A percentile compares a stretch with the other conserved stretches of the same genome.
phyloP scores from a whole-genome alignment of 345 rosid genomes.

The Eucalyptus marginata region DNA sequence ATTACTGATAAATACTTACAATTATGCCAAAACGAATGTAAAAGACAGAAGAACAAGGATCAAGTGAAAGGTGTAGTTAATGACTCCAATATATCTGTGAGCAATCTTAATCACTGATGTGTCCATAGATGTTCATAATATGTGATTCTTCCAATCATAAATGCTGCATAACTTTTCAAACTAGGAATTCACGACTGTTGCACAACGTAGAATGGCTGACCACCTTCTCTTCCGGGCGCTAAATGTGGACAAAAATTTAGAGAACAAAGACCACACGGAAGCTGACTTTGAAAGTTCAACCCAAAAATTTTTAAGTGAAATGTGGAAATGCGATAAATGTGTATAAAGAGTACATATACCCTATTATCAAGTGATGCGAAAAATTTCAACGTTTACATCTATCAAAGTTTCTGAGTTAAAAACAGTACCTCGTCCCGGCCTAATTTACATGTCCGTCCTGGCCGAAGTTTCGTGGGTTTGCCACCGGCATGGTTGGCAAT shows the following conservation, averaged over 20 bases:
- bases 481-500: background rate
- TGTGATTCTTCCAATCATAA: background rate
- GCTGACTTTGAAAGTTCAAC: background rate
- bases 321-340: rapidly evolving
- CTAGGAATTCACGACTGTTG: background rate
- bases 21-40: background rate
- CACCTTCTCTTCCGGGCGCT: background rate
- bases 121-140: background rate
- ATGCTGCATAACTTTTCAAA: background rate
- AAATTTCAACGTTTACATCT: background rate
- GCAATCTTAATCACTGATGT: background rate
- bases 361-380: background rate
- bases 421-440: background rate
- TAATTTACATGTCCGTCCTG: background rate
- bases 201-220: background rate
- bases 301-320: background rate
- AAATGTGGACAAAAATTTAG: background rate
- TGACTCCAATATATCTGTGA: background rate
- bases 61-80: background rate
- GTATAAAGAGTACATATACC: background rate
- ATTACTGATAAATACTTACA: background rate
- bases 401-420: background rate
- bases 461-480: background rate
- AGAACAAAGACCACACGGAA: background rate
- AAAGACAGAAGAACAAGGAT: background rate